Conservation (phyloP, 306 rosid species). For the Acacia melanoxylon region DNA sequence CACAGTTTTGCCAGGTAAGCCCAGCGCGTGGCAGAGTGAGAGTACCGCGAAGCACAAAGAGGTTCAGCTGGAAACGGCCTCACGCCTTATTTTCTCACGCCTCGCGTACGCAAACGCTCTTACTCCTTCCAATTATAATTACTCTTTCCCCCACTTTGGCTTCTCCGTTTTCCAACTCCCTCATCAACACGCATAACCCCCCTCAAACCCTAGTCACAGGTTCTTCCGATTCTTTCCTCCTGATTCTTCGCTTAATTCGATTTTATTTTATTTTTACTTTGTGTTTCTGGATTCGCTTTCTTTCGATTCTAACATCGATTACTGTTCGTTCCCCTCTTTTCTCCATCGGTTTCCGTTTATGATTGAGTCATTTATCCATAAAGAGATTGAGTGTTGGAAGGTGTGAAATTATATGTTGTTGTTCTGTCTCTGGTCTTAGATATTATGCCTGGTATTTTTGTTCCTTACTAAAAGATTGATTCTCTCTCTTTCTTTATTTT, state of each 20-base stretch:
- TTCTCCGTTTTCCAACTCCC: not conserved
- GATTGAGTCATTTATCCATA: not conserved
- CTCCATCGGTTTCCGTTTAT: not conserved
- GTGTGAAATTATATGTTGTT: not conserved
- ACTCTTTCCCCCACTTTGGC: not conserved
- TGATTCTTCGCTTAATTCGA: not conserved
- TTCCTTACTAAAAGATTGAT: not conserved
- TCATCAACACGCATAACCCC: not conserved
- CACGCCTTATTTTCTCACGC: not conserved
- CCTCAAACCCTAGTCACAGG: constrained; percentile 29
- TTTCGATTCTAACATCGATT: not conserved
- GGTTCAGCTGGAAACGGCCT: not conserved
- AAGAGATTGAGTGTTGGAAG: not conserved
- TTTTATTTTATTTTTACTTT: not conserved
- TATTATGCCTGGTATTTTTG: not conserved
- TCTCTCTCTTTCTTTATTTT: not conserved
- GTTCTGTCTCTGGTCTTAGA: not conserved
- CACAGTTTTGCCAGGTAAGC: not conserved
- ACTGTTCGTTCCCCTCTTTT: not conserved
- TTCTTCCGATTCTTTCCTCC: not conserved
- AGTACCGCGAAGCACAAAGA: not conserved
- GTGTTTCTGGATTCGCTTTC: not conserved
- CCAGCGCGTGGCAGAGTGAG: not conserved
- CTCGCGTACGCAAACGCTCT: not conserved
- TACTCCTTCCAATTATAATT: not conserved